These are phyloP conservation scores for Aristolochia fimbriata DNA, from an alignment of 164 flowering plant species.

Conservation along the genomic window DNA sequence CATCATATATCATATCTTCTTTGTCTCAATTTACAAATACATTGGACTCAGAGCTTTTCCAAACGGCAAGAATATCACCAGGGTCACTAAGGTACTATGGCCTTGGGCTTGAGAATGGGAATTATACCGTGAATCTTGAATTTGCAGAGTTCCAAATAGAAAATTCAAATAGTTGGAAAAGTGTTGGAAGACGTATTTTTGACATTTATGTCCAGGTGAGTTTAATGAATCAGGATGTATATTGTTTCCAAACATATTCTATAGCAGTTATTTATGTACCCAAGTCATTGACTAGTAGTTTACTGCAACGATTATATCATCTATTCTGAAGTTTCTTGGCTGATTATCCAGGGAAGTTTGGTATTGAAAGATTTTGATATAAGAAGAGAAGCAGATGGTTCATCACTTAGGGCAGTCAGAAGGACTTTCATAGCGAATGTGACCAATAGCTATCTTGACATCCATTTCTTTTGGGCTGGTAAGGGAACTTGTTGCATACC, in stretches of 20 bases:
- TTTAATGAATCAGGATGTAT: background rate
- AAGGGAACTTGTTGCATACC: constrained; percentile 93
- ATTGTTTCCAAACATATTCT: too few species aligned
- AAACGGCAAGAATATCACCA: constrained; percentile 60
- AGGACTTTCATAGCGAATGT: constrained; percentile 33
- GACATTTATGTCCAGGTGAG: constrained; percentile 77
- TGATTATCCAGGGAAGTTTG: constrained; percentile 35
- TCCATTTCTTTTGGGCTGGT: constrained; percentile 95
- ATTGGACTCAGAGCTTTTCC: constrained; percentile 54
- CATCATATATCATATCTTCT: constrained; percentile 19
- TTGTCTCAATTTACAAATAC: constrained; percentile 40
- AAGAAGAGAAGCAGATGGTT: constrained; percentile 49
- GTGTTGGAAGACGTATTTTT: constrained; percentile 71
- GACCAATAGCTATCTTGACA: constrained; percentile 54
- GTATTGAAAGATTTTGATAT: constrained; percentile 62
- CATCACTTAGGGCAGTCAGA: constrained; percentile 31
- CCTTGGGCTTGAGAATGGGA: constrained; percentile 80
- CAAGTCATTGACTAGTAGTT: too few species aligned
- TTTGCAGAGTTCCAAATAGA: constrained; percentile 51
- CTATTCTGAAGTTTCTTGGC: background rate
- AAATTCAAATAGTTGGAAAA: constrained; percentile 35
- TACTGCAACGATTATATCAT: background rate
- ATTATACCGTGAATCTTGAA: constrained; percentile 53
- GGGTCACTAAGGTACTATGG: constrained; percentile 82
- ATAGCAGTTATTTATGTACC: background rate